Evolutionary conservation across 2,329 filamentous ascomycete genomes (phyloP).

Genomic region (Neofusicoccum umdonicola): DNA sequence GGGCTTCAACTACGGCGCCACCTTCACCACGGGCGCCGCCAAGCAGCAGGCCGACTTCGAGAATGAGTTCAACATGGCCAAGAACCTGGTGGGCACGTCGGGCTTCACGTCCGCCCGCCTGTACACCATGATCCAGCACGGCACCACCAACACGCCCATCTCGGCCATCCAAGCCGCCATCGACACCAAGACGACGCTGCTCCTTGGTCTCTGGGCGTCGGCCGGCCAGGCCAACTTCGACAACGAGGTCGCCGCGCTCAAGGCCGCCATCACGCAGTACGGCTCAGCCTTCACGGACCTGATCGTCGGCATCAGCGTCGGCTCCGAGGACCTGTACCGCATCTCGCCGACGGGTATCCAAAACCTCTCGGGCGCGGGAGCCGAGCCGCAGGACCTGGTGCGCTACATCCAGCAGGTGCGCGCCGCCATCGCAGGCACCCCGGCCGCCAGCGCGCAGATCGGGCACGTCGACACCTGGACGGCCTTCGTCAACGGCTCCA

Average conservation of each 20-base stretch:
- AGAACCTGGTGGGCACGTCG: conserved; percentile 60
- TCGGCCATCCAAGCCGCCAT: conserved; percentile 78
- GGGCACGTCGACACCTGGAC: conserved; percentile 93
- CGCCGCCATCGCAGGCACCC: conserved; percentile 61
- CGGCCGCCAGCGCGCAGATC: conserved; percentile 57
- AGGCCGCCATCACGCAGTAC: conserved; percentile 66
- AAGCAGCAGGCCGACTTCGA: conserved; percentile 67
- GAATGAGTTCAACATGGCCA: conserved; percentile 65
- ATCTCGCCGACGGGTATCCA: conserved; percentile 65
- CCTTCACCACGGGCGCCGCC: conserved; percentile 58
- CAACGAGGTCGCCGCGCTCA: conserved; percentile 73
- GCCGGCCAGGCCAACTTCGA: conserved; percentile 61
- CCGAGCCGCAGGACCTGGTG: conserved; percentile 60
- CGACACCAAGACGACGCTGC: conserved; percentile 70
- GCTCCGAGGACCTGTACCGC: conserved; percentile 69
- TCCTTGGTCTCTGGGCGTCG: conserved; percentile 83
- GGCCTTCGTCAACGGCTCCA: conserved; percentile 63
- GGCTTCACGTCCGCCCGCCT: conserved; percentile 69
- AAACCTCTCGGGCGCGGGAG: conserved; percentile 62
- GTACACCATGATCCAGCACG: conserved; percentile 73
- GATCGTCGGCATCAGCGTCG: conserved; percentile 80
- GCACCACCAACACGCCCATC: conserved; percentile 63
- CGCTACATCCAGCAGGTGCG: conserved; percentile 70
- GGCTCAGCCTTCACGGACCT: conserved; percentile 63
- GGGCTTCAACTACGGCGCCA: conserved; percentile 73